Evolutionary conservation across 257 asterid genomes (phyloP).

Genomic region (Dorcoceras hygrometricum): DNA sequence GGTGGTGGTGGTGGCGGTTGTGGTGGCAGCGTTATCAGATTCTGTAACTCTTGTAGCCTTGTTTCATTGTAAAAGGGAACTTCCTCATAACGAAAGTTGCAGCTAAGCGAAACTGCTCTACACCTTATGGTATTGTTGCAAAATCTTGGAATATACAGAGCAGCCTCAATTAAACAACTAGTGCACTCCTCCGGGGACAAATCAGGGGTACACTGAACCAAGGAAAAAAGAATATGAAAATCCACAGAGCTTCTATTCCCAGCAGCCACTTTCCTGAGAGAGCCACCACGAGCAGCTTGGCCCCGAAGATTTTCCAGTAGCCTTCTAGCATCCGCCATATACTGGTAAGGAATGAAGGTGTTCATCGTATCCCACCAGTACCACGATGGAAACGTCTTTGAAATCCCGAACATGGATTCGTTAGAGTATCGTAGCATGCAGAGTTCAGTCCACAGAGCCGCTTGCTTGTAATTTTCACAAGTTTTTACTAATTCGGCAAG

Average conservation of each 20-base stretch:
- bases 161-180: slow-evolving; percentile 2
- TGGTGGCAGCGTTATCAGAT: too few species aligned
- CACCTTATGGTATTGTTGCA: neutral
- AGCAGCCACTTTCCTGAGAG: slow-evolving; percentile 15
- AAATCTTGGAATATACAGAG: neutral
- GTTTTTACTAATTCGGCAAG: neutral
- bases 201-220: slow-evolving; percentile 28
- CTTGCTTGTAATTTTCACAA: slow-evolving; percentile 35
- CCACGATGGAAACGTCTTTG: neutral
- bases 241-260: neutral
- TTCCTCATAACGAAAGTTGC: slow-evolving; percentile 14
- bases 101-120: neutral
- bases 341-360: slow-evolving; percentile 14
- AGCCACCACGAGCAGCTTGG: slow-evolving; percentile 18
- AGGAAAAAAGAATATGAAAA: neutral
- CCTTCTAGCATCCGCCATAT: neutral
- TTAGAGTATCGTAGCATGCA: slow-evolving; percentile 40
- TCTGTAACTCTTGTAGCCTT: too few species aligned
- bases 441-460: slow-evolving; percentile 10
- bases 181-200: slow-evolving; percentile 6
- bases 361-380: neutral
- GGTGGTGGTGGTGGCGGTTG: too few species aligned
- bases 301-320: slow-evolving; percentile 21
- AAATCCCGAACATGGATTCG: slow-evolving; percentile 17
- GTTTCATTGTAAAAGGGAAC: too few species aligned